Evolutionary conservation across 495 filamentous ascomycete genomes (phyloP).

Genomic region (Lindgomyces ingoldianus): DNA sequence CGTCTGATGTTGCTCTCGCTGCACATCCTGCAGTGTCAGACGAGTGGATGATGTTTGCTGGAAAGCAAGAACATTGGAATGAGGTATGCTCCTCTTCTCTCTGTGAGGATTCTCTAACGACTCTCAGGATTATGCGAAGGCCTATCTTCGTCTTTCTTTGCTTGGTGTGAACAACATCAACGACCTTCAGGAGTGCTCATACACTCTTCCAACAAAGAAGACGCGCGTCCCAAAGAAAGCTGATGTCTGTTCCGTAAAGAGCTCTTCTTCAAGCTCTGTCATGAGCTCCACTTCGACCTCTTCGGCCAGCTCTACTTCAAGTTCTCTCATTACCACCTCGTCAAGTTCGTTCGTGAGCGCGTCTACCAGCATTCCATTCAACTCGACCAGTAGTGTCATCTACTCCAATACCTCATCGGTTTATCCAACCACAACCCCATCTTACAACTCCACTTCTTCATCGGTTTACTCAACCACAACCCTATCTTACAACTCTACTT

Average conservation of each 20-base stretch:
- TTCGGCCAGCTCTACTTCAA: background rate
- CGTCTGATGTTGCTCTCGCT: conserved; percentile 48
- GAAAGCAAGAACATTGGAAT: conserved; percentile 40
- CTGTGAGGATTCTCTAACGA: background rate
- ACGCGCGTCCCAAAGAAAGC: background rate
- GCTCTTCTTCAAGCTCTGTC: background rate
- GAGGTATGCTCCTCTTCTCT: conserved; percentile 31
- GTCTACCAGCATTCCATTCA: background rate
- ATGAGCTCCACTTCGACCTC: background rate
- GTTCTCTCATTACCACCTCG: background rate
- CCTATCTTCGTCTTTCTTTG: conserved; percentile 21
- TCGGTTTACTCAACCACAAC: background rate
- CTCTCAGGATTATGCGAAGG: conserved; percentile 24
- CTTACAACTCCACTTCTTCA: background rate
- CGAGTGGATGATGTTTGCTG: conserved; percentile 42
- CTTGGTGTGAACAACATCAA: conserved; percentile 32
- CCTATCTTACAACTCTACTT: background rate
- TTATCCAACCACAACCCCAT: background rate
- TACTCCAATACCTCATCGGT: background rate
- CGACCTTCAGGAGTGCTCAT: conserved; percentile 21
- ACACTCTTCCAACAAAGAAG: conserved; percentile 15
- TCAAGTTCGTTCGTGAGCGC: background rate
- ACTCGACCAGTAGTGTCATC: background rate
- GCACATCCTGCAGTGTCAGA: conserved; percentile 41
- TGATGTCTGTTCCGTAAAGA: background rate